A percentile compares a stretch with the other conserved stretches of the same genome.
Evolutionary conservation across 352 stramenopile genomes (phyloP).

Genomic region (Globisporangium nunn): DNA sequence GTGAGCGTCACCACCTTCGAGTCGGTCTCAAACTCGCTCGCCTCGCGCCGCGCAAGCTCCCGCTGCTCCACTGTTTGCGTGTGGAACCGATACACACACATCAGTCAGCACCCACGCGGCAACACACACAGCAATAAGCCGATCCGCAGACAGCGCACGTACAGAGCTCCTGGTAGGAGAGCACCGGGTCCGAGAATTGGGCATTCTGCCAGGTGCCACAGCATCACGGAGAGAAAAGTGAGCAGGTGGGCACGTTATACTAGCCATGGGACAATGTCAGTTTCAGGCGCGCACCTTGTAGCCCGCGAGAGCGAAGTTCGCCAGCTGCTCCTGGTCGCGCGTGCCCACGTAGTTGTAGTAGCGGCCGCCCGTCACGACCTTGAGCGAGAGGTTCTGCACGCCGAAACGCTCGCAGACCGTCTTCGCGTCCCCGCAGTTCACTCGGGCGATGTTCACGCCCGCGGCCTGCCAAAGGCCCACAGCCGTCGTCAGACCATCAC

Average conservation of each 20-base stretch:
- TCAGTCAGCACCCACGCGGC: not conserved
- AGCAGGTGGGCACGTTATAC: not conserved
- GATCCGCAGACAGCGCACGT: conserved; percentile 1
- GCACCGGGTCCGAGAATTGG: conserved; percentile 38
- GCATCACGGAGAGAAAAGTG: not conserved
- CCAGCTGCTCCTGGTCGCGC: conserved; percentile 47
- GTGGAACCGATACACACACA: not conserved
- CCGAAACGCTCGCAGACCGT: conserved; percentile 73
- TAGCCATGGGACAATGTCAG: not conserved
- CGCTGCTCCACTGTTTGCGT: conserved; percentile 22
- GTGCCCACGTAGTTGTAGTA: conserved; percentile 67
- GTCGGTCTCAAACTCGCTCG: conserved; percentile 38
- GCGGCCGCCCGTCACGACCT: conserved; percentile 48
- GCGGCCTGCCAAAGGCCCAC: conserved; percentile 9
- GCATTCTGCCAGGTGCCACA: conserved; percentile 7
- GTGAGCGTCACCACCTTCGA: conserved; percentile 43
- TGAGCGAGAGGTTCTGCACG: conserved; percentile 74
- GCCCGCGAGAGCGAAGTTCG: conserved; percentile 38
- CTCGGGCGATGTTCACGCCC: conserved; percentile 46
- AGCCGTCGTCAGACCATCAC: not conserved
- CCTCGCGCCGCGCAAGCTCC: conserved; percentile 31
- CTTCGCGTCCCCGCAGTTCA: conserved; percentile 66
- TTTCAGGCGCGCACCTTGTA: conserved; percentile 41
- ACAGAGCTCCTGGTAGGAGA: conserved; percentile 52
- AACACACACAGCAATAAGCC: not conserved